Conservation (phyloP, 139 green algal genomes). For the Zygnema circumcarinatum region DNA sequence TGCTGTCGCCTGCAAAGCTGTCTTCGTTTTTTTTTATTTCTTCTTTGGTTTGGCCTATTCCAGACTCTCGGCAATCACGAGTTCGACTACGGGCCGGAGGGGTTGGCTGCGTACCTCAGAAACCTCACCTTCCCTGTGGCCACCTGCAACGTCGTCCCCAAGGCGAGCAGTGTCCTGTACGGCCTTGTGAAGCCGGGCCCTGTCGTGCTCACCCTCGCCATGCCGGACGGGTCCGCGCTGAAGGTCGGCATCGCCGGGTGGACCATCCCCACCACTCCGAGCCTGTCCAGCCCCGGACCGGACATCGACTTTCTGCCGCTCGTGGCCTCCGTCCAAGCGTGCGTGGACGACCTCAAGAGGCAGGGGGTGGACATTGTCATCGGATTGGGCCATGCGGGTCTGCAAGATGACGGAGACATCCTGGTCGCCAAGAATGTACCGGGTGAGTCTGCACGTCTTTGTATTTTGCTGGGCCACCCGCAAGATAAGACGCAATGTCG, state of each 20-base stretch:
- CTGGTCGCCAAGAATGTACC: conserved; percentile 13
- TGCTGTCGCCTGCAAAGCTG: not conserved
- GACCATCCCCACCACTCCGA: conserved; percentile 32
- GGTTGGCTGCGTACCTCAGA: conserved; percentile 37
- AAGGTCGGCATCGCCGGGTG: conserved; percentile 53
- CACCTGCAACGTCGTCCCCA: conserved; percentile 59
- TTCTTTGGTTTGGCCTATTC: not conserved
- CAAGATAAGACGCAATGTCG: too few species aligned
- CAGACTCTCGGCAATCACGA: conserved; percentile 64
- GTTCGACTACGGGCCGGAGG: conserved; percentile 59
- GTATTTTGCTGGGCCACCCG: too few species aligned
- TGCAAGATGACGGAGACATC: conserved; percentile 12
- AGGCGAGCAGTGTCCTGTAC: not conserved
- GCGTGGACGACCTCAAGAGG: conserved; percentile 22
- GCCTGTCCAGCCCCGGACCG: conserved; percentile 30
- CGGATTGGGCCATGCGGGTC: conserved; percentile 49
- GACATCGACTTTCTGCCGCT: conserved; percentile 26
- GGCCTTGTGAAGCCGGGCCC: conserved; percentile 43
- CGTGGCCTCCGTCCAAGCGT: conserved; percentile 5
- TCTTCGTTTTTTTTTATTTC: not conserved
- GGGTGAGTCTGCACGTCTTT: not conserved
- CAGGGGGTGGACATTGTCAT: conserved; percentile 58
- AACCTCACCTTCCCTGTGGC: conserved; percentile 46
- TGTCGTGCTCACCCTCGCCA: conserved; percentile 7
- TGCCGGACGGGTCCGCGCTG: not conserved